Percentiles rank a stretch among this genome's conserved stretches.
These are phyloP conservation scores for Corymbia citriodora DNA, from an alignment of 441 rosid species.

Conservation along the genomic window DNA sequence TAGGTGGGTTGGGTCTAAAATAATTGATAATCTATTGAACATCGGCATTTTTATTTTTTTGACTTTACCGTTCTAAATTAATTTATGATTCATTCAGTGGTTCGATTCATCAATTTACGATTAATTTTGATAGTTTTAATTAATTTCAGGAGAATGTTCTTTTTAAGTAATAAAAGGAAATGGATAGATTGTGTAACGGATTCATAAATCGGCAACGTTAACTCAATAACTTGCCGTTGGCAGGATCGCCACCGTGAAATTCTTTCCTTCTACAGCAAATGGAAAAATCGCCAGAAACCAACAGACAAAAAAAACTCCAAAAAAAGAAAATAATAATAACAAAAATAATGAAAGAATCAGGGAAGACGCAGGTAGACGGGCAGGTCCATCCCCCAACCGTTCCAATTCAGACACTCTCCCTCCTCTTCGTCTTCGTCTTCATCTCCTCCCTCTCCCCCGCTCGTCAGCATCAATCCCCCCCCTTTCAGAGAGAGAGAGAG, in stretches of 20 bases:
- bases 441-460: background rate
- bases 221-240: background rate
- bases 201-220: background rate
- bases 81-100: too few relatives aligned
- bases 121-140: accelerated
- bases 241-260: background rate
- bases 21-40: too few relatives aligned
- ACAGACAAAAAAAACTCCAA: background rate
- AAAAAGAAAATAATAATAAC: too few relatives aligned
- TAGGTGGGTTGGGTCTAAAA: too few relatives aligned
- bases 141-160: background rate
- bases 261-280: background rate
- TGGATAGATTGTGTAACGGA: background rate
- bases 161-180: too few relatives aligned
- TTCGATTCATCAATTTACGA: accelerated
- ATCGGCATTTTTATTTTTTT: too few relatives aligned
- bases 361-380: background rate
- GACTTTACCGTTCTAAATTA: too few relatives aligned
- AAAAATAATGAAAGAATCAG: too few relatives aligned
- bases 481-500: too few relatives aligned
- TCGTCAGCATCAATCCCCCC: too few relatives aligned
- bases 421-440: too few relatives aligned
- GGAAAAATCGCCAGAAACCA: background rate
- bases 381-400: background rate
- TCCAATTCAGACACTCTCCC: background rate